Percentiles rank a stretch among this genome's conserved stretches.
Evolutionary conservation across 108 stramenopile genomes (phyloP).

Genomic region (Skeletonema costatum): DNA sequence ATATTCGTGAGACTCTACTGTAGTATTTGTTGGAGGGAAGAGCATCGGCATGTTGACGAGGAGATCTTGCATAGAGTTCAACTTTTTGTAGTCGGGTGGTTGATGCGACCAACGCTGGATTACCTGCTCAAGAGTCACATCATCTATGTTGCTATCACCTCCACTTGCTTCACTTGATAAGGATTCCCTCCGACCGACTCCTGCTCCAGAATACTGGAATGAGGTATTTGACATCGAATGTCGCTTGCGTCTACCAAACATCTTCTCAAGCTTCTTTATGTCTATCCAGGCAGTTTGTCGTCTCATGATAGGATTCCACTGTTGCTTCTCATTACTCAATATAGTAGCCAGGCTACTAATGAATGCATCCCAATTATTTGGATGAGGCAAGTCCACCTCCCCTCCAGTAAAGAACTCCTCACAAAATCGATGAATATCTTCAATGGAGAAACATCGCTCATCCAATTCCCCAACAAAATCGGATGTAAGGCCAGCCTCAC

Average conservation of each 20-base stretch:
- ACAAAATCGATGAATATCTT: constrained; percentile 66
- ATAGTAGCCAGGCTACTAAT: neutral
- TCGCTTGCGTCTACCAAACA: neutral
- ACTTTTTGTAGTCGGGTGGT: constrained; percentile 15
- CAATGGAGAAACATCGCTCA: constrained; percentile 59
- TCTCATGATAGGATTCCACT: constrained; percentile 47
- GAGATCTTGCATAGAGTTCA: constrained; percentile 26
- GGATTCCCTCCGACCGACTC: neutral
- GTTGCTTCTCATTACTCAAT: constrained; percentile 27
- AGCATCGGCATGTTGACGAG: constrained; percentile 26
- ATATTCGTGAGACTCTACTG: constrained; percentile 44
- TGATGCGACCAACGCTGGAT: constrained; percentile 32
- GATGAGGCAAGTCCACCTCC: constrained; percentile 40
- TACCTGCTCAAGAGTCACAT: constrained; percentile 7
- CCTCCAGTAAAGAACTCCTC: constrained; percentile 57
- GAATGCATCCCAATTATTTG: constrained; percentile 16
- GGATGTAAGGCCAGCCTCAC: constrained; percentile 68
- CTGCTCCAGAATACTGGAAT: neutral
- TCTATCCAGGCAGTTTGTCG: constrained; percentile 35
- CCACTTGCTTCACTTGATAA: neutral
- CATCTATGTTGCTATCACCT: neutral
- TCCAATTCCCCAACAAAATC: constrained; percentile 63
- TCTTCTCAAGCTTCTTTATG: neutral
- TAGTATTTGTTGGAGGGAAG: constrained; percentile 29
- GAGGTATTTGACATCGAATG: no score